Base-by-base conservation (phyloP, 441 rosid species). In the Pelargonium citronellum region DNA sequence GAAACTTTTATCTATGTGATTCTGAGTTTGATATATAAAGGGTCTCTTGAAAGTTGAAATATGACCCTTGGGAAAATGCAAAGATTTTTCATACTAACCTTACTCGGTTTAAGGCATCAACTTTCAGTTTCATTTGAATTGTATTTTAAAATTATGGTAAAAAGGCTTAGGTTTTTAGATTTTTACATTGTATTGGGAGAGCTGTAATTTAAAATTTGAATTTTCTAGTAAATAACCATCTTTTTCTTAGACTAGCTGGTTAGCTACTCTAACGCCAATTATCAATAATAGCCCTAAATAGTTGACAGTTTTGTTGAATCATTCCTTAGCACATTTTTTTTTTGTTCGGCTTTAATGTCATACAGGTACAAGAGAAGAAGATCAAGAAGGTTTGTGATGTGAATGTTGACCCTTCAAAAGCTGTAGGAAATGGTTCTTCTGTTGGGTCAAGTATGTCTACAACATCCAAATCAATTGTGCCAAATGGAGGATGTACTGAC, bases 331-430 rank as follows among this genome's bases (percentile, higher is more conserved):
- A 15, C 5, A 37, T 75, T 13, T 66, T 11, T 53, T 7, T 65
- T 46, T 65, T 72, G 62, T 69, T 67, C 30, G 53, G 55, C 22
- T 73, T 71, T 61, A 17, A 71, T 51, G 19, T 66, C 53, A 70
- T 88, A 22, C 24, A 94, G 99, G 94, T 94, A 68, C 97, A 91
- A 82, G 99, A 94, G 83, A 94, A 90, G 84, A 90, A 90, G 89
- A 83, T 94, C 65, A 91, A 91, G 84, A 91, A 91, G 84, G 78
- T 94, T 69, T 85, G 88, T 76, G 91, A 87, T 44, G 82, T 91
- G 86, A 94, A 94, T 79, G 43, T 85, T 77, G 96, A 90, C 79
- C 83, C 88, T 74, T 83, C 85, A 65, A 86, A 85, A 73, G 71
- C 87, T 63, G 39, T 83, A 69, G 93, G 85, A 77, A 91, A 89